Conservation (phyloP, 2,329 filamentous ascomycete genomes). For the Leptographium lundbergii region DNA sequence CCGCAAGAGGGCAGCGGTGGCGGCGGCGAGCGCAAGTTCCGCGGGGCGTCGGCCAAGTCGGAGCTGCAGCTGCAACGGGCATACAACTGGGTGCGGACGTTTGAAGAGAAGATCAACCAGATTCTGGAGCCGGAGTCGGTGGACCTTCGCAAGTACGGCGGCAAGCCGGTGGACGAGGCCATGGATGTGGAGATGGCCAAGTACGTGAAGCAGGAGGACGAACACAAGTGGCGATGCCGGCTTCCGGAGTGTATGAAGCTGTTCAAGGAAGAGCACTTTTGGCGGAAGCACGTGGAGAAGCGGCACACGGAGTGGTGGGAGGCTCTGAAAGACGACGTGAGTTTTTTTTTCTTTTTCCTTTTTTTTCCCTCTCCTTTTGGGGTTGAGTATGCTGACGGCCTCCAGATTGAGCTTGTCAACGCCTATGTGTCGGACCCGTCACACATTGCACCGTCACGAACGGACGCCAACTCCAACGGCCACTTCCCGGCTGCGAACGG, state of each 20-base stretch:
- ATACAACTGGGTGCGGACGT: constrained; percentile 98
- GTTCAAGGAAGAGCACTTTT: constrained; percentile 95
- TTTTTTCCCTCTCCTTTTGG: neutral
- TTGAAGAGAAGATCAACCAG: constrained; percentile 91
- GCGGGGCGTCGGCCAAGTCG: constrained; percentile 57
- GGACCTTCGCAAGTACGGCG: constrained; percentile 82
- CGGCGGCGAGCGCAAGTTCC: constrained; percentile 37
- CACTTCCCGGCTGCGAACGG: constrained; percentile 77
- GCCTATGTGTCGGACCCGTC: constrained; percentile 88
- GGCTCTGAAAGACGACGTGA: constrained; percentile 68
- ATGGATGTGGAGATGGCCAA: constrained; percentile 76
- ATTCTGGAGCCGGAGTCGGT: constrained; percentile 82
- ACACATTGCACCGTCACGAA: constrained; percentile 85
- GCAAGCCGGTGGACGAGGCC: constrained; percentile 74
- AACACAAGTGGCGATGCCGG: constrained; percentile 93
- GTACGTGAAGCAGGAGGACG: constrained; percentile 92
- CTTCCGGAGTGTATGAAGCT: constrained; percentile 92
- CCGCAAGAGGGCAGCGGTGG: constrained; percentile 52
- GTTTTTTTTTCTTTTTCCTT: constrained; percentile 15
- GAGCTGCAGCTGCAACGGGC: constrained; percentile 89
- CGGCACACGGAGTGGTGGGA: constrained; percentile 83
- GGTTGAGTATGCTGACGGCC: neutral
- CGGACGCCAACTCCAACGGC: constrained; percentile 88
- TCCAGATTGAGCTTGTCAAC: constrained; percentile 77
- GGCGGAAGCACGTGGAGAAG: constrained; percentile 97